These are phyloP conservation scores for Dactylellina leptospora DNA, from an alignment of 2,329 filamentous ascomycete species.

Conservation along the genomic window DNA sequence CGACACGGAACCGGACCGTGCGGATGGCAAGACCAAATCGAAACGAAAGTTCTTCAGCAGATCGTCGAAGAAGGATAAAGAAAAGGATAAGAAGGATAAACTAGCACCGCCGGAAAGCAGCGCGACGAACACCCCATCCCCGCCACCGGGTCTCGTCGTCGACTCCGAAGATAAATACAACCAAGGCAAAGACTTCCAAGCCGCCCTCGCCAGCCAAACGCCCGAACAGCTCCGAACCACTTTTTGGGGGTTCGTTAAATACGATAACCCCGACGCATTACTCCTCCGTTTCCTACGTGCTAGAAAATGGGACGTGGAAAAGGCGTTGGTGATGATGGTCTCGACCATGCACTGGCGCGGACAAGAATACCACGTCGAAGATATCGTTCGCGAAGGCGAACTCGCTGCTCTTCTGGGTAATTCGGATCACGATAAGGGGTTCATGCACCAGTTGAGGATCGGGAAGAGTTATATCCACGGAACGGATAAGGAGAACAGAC, in stretches of 20 bases:
- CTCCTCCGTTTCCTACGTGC: slow-evolving; percentile 83
- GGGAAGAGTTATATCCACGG: slow-evolving; percentile 95
- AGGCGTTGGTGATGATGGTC: slow-evolving; percentile 91
- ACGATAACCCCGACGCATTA: slow-evolving; percentile 89
- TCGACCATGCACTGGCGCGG: slow-evolving; percentile 92
- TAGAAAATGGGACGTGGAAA: slow-evolving; percentile 95
- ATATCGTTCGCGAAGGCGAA: slow-evolving; percentile 83
- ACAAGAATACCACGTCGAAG: slow-evolving; percentile 83
- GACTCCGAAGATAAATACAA: slow-evolving; percentile 89
- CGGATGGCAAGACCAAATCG: slow-evolving; percentile 68
- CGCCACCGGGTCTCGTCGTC: slow-evolving; percentile 59
- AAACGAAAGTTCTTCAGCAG: slow-evolving; percentile 81
- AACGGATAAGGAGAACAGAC: slow-evolving; percentile 80
- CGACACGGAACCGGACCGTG: not conserved
- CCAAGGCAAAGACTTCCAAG: slow-evolving; percentile 83
- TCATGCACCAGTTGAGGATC: slow-evolving; percentile 82
- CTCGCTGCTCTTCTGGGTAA: slow-evolving; percentile 66
- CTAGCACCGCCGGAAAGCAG: slow-evolving; percentile 18
- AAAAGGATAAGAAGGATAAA: slow-evolving; percentile 25
- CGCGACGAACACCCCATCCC: slow-evolving; percentile 55
- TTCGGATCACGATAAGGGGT: slow-evolving; percentile 67
- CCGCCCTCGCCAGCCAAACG: slow-evolving; percentile 77
- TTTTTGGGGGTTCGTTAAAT: slow-evolving; percentile 80
- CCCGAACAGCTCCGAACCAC: slow-evolving; percentile 81
- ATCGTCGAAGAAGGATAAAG: slow-evolving; percentile 66